Conservation (phyloP, 2,329 filamentous ascomycete genomes). For the Elsinoe ampelina region DNA sequence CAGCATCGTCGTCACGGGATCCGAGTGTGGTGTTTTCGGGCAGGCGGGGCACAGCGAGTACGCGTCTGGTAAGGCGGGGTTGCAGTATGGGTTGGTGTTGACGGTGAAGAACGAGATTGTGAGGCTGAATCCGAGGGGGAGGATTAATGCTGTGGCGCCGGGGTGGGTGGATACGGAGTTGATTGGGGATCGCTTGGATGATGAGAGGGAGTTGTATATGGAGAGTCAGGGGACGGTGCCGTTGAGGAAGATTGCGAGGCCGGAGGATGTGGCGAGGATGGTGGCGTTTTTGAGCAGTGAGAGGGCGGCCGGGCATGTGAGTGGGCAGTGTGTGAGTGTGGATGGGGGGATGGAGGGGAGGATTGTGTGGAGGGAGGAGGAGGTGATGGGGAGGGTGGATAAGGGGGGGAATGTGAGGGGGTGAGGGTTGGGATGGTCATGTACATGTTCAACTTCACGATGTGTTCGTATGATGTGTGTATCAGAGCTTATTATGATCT, state of each 20-base stretch:
- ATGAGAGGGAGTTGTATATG: slow-evolving; percentile 41
- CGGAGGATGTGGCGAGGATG: slow-evolving; percentile 40
- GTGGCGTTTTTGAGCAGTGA: slow-evolving; percentile 44
- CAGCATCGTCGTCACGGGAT: slow-evolving; percentile 45
- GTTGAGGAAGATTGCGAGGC: slow-evolving; percentile 39
- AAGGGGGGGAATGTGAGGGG: not conserved
- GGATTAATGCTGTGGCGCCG: slow-evolving; percentile 45
- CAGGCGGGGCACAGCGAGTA: slow-evolving; percentile 44
- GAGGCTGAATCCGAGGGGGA: slow-evolving; percentile 39
- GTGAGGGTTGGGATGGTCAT: not conserved
- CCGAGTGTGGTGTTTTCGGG: slow-evolving; percentile 44
- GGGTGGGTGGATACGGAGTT: slow-evolving; percentile 41
- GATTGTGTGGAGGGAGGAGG: slow-evolving; percentile 40
- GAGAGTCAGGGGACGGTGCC: slow-evolving; percentile 43
- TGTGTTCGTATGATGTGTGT: not conserved
- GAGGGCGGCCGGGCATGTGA: slow-evolving; percentile 44
- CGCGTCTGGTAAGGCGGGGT: slow-evolving; percentile 41
- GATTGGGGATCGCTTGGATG: slow-evolving; percentile 42
- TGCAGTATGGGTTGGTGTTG: slow-evolving; percentile 45
- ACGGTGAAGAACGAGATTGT: slow-evolving; percentile 49
- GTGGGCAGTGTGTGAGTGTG: slow-evolving; percentile 44
- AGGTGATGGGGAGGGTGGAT: slow-evolving; percentile 22
- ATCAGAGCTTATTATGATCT: not conserved
- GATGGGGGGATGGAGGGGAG: slow-evolving; percentile 45
- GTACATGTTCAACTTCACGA: no score